Evolutionary conservation across 176 grass and related monocot species (phyloP).

Genomic region (Triticum monococcum): DNA sequence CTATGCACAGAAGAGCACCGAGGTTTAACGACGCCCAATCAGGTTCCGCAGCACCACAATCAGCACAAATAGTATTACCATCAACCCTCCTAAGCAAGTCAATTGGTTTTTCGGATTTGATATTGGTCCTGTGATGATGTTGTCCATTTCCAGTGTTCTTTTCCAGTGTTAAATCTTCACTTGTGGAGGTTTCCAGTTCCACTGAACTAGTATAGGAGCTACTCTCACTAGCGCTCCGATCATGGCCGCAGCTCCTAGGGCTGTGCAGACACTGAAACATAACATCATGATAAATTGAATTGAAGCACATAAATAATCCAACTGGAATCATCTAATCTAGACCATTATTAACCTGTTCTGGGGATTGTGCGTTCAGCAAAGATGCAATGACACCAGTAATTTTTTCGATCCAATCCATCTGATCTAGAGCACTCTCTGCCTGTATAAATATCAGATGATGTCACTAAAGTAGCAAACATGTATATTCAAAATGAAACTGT

Average conservation of each 20-base stretch:
- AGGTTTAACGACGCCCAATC: slow-evolving; percentile 98
- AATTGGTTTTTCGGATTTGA: slow-evolving; percentile 92
- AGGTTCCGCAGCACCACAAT: slow-evolving; percentile 84
- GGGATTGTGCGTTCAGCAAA: slow-evolving; percentile 76
- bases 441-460: slow-evolving; percentile 42
- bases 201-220: slow-evolving; percentile 84
- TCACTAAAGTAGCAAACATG: slow-evolving; percentile 26
- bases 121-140: slow-evolving; percentile 59
- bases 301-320: slow-evolving; percentile 37
- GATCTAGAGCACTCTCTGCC: slow-evolving; percentile 93
- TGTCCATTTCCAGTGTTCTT: slow-evolving; percentile 64
- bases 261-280: slow-evolving; percentile 67
- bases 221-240: slow-evolving; percentile 63
- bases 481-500: slow-evolving; percentile 28
- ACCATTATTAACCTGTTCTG: slow-evolving; percentile 67
- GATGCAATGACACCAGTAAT: slow-evolving; percentile 98
- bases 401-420: slow-evolving; percentile 99
- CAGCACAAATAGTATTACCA: slow-evolving; percentile 84
- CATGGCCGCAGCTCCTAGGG: slow-evolving; percentile 60
- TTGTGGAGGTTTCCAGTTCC: slow-evolving; percentile 62
- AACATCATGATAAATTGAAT: slow-evolving; percentile 28
- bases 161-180: slow-evolving; percentile 61
- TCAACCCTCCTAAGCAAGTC: slow-evolving; percentile 75
- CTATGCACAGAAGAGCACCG: slow-evolving; percentile 93
- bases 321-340: not conserved